These are phyloP conservation scores for Coprinellus micaceus DNA, from an alignment of 768 basidiomycete species.

Conservation along the genomic window DNA sequence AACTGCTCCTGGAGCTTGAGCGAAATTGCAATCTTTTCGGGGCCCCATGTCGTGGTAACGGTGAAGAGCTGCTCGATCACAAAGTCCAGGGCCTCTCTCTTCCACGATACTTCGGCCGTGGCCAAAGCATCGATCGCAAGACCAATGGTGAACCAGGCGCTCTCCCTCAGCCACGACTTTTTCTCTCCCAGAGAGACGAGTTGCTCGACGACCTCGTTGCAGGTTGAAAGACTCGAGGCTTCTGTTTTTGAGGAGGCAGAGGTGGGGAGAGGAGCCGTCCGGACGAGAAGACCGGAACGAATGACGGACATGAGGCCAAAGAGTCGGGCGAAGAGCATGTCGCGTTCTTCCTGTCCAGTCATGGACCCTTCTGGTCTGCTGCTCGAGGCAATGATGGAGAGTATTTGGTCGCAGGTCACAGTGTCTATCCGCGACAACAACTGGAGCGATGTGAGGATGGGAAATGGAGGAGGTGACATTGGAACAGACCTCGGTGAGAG, in stretches of 20 bases:
- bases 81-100: constrained; percentile 52
- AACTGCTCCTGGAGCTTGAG: constrained; percentile 62
- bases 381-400: constrained; percentile 68
- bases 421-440: constrained; percentile 75
- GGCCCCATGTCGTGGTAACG: constrained; percentile 65
- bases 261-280: constrained; percentile 48
- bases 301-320: constrained; percentile 87
- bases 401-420: constrained; percentile 71
- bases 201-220: constrained; percentile 51
- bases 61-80: constrained; percentile 52
- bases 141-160: constrained; percentile 80
- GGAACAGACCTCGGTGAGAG: constrained; percentile 80
- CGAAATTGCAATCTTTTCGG: constrained; percentile 83
- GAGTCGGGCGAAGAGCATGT: constrained; percentile 85
- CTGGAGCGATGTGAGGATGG: constrained; percentile 36
- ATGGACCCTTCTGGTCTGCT: constrained; percentile 72
- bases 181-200: constrained; percentile 71
- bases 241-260: constrained; percentile 51
- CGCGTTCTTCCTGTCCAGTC: constrained; percentile 90
- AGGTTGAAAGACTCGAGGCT: constrained; percentile 57
- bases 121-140: constrained; percentile 60
- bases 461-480: constrained; percentile 1
- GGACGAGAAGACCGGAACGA: constrained; percentile 78
- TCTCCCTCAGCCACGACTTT: constrained; percentile 90
- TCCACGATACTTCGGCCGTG: constrained; percentile 66